These are phyloP conservation scores for Aspergillus sp. DNA, from an alignment of 2,329 filamentous ascomycete species.

Conservation along the genomic window DNA sequence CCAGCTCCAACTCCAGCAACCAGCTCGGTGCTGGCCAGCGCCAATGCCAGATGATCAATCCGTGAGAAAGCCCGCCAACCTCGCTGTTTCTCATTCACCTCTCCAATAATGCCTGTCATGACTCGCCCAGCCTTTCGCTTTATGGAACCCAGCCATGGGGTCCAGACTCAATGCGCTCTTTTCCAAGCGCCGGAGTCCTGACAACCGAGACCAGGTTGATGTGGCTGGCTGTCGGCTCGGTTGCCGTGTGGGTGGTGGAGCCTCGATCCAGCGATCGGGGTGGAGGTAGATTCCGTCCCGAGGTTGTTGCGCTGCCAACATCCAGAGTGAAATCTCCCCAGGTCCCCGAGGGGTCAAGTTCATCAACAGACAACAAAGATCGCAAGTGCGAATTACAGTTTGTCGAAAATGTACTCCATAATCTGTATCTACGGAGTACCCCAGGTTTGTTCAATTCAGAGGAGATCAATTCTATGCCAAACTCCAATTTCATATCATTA, in stretches of 20 bases:
- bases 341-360: background rate
- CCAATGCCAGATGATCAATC: background rate
- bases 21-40: background rate
- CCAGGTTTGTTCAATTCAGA: background rate
- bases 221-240: slow-evolving; percentile 19
- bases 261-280: slow-evolving; percentile 21
- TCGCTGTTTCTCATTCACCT: background rate
- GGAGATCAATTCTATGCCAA: background rate
- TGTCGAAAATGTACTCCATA: no score
- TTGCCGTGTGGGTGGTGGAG: slow-evolving; percentile 15
- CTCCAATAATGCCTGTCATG: background rate
- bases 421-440: no score
- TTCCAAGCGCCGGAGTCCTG: background rate
- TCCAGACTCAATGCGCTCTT: background rate
- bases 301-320: slow-evolving; percentile 22
- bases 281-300: slow-evolving; percentile 19
- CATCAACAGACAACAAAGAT: background rate
- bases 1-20: no score
- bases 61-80: background rate
- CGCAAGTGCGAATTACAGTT: background rate
- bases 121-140: slow-evolving; percentile 8
- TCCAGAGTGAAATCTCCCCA: background rate
- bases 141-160: background rate
- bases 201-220: background rate
- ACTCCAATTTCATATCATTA: background rate